phyloP scores from a whole-genome alignment of 2,329 filamentous ascomycete species.

The Calonectria henricotiae region DNA sequence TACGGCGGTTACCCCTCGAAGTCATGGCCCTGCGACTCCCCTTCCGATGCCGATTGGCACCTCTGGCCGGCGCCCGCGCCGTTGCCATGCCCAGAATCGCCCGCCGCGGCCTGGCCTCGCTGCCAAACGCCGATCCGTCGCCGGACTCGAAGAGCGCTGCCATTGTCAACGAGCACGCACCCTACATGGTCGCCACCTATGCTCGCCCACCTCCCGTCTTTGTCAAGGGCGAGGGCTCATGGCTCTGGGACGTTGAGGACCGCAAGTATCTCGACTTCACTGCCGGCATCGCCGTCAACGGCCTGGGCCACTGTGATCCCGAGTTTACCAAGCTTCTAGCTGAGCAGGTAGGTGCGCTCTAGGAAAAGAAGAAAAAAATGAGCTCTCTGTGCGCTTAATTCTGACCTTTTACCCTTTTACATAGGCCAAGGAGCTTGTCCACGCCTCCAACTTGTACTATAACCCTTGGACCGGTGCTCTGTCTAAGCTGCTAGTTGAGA shows the following conservation, averaged over 20 bases:
- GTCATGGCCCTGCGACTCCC: slow-evolving; percentile 62
- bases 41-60: slow-evolving; percentile 59
- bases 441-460: slow-evolving; percentile 97
- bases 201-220: slow-evolving; percentile 92
- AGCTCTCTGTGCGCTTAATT: not conserved
- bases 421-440: slow-evolving; percentile 82
- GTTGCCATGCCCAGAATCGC: slow-evolving; percentile 51
- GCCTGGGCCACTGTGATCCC: slow-evolving; percentile 90
- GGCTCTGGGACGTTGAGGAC: slow-evolving; percentile 92
- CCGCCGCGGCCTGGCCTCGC: slow-evolving; percentile 55
- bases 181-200: slow-evolving; percentile 97
- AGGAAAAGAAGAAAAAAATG: not conserved
- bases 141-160: slow-evolving; percentile 82
- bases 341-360: slow-evolving; percentile 74
- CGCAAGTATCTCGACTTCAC: slow-evolving; percentile 95
- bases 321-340: slow-evolving; percentile 83
- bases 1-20: slow-evolving; percentile 12
- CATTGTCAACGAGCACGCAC: slow-evolving; percentile 82
- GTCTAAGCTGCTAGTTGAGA: slow-evolving; percentile 87
- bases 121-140: slow-evolving; percentile 81
- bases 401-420: slow-evolving; percentile 11
- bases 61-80: slow-evolving; percentile 50
- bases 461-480: slow-evolving; percentile 95
- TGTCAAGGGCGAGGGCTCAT: slow-evolving; percentile 87
- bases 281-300: slow-evolving; percentile 95